These are phyloP conservation scores for Euryodendron excelsum DNA, from an alignment of 148 eudicot species.

Conservation along the genomic window DNA sequence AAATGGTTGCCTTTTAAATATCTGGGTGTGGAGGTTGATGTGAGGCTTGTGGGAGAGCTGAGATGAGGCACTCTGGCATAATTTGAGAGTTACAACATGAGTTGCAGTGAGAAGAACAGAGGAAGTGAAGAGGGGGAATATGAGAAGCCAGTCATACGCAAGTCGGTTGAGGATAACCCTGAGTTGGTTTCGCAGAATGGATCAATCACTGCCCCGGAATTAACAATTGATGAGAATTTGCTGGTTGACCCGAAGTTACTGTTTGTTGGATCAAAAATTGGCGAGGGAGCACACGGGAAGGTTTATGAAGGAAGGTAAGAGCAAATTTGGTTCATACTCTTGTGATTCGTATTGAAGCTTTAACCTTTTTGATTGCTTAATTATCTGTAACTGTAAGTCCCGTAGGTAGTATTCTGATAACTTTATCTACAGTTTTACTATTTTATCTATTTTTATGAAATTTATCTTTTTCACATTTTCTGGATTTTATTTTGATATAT, in stretches of 20 bases:
- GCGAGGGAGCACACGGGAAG: constrained; percentile 88
- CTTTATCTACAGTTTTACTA: neutral
- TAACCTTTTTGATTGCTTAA: neutral
- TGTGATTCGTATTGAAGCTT: neutral
- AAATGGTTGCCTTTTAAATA: neutral
- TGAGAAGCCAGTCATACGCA: constrained; percentile 12
- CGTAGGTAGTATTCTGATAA: neutral
- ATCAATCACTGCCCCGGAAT: constrained; percentile 32
- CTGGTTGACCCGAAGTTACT: constrained; percentile 76
- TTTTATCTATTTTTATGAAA: neutral
- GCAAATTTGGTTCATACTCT: neutral
- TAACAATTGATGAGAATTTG: constrained; percentile 62
- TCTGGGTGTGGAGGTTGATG: neutral
- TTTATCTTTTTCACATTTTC: neutral
- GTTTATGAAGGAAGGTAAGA: constrained; percentile 81
- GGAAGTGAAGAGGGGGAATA: constrained; percentile 26
- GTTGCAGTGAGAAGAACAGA: constrained; percentile 39
- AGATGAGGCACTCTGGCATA: constrained; percentile 41
- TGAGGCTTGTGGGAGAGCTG: constrained; percentile 2
- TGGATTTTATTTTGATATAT: neutral
- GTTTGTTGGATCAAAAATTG: constrained; percentile 75
- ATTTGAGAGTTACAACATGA: constrained; percentile 45
- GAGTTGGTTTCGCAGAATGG: constrained; percentile 44
- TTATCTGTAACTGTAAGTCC: too few relatives aligned
- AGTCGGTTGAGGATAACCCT: constrained; percentile 28